Conservation (phyloP, 208 protist genomes). For the Vickermania ingenoplastis region DNA sequence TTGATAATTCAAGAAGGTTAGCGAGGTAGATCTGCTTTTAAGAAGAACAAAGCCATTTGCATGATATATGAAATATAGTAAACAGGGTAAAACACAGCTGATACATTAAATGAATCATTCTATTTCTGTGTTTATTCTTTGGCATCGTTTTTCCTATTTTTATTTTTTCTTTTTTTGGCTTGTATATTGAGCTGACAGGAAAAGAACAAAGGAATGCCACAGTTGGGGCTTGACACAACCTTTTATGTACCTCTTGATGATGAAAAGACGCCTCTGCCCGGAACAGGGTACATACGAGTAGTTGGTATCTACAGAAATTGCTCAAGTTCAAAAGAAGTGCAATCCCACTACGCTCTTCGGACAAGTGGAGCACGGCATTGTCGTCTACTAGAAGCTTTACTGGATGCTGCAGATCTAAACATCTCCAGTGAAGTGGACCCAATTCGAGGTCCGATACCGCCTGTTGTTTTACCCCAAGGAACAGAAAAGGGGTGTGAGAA, state of each 20-base stretch:
- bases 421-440: constrained; percentile 20
- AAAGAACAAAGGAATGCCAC: too few species aligned
- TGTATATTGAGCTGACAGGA: too few species aligned
- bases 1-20: constrained; percentile 18
- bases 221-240: background rate
- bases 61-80: too few species aligned
- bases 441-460: constrained; percentile 28
- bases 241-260: background rate
- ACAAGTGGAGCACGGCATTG: constrained; percentile 61
- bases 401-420: constrained; percentile 51
- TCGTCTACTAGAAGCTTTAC: constrained; percentile 59
- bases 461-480: constrained; percentile 60
- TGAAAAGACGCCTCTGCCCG: constrained; percentile 19
- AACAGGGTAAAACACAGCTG: too few species aligned
- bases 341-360: constrained; percentile 67
- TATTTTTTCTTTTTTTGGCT: too few species aligned
- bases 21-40: too few species aligned
- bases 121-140: too few species aligned
- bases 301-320: constrained; percentile 23
- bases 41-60: too few species aligned
- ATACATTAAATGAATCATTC: too few species aligned
- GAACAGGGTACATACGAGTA: constrained; percentile 54
- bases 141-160: too few species aligned
- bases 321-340: constrained; percentile 15
- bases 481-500: constrained; percentile 52